These are phyloP conservation scores for Theobroma grandiflorum DNA, from an alignment of 441 rosid species.

Conservation along the genomic window DNA sequence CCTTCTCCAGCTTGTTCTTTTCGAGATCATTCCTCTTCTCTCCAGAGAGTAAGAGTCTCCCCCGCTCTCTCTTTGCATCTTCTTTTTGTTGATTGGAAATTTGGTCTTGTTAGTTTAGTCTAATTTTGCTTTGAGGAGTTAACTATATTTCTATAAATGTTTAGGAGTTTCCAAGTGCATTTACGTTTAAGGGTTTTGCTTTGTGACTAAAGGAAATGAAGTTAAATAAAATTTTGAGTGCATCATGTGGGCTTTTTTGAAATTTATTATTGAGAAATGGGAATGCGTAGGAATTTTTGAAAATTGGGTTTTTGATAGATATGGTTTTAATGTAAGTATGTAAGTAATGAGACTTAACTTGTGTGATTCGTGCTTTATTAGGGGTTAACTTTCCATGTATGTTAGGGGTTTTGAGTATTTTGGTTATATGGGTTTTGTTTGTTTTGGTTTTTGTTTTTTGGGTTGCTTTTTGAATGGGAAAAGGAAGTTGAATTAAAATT, in stretches of 20 bases:
- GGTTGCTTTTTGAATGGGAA: not conserved
- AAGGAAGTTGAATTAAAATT: constrained; percentile 1
- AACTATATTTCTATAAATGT: not conserved
- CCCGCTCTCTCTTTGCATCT: not conserved
- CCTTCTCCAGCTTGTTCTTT: constrained; percentile 97
- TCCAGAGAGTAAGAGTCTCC: constrained; percentile 70
- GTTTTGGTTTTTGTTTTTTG: not conserved
- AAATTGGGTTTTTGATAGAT: constrained; percentile 11
- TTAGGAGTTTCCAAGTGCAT: not conserved
- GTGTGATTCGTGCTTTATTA: not conserved
- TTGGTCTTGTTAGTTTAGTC: constrained; percentile 16
- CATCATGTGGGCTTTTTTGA: not conserved
- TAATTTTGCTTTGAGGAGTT: not conserved
- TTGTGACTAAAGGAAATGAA: constrained; percentile 1
- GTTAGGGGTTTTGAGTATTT: constrained; percentile 1
- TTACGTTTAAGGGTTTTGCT: not conserved
- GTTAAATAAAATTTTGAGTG: not conserved
- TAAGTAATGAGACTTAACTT: not conserved
- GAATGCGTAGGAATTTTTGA: not conserved
- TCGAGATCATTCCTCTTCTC: constrained; percentile 94
- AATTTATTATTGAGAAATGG: constrained; percentile 6
- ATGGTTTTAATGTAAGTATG: not conserved
- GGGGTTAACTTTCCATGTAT: constrained; percentile 12
- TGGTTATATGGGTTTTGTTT: not conserved
- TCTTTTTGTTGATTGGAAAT: not conserved